Evolutionary conservation across 2,329 filamentous ascomycete genomes (phyloP).

Genomic region (Colletotrichum cordylinicola): DNA sequence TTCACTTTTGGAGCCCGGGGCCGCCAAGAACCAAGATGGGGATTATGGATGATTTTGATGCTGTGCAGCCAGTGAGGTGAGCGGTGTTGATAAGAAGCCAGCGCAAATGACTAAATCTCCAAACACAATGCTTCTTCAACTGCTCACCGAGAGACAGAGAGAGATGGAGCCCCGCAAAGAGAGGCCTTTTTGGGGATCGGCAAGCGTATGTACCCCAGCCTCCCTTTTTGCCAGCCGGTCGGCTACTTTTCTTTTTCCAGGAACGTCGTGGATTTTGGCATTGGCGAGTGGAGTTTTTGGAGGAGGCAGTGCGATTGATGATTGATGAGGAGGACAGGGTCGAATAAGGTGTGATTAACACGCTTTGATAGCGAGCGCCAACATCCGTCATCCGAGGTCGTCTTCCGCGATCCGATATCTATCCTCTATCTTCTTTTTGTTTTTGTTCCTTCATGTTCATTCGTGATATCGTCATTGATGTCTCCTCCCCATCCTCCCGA

Average conservation of each 20-base stretch:
- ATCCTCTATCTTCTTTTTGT: not conserved
- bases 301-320: not conserved
- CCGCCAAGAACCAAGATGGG: not conserved
- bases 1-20: not conserved
- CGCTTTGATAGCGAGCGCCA: not conserved
- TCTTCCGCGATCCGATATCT: conserved; percentile 14
- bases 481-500: not conserved
- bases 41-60: not conserved
- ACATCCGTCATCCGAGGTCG: not conserved
- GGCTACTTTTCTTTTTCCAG: not conserved
- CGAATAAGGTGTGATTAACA: not conserved
- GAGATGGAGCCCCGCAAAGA: not conserved
- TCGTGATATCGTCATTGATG: not conserved
- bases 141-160: not conserved
- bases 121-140: not conserved
- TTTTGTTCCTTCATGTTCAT: not conserved
- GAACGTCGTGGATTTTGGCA: not conserved
- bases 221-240: not conserved
- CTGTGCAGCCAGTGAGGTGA: not conserved
- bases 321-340: not conserved
- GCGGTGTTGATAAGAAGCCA: not conserved
- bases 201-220: not conserved
- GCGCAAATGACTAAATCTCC: not conserved
- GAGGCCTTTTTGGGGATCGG: not conserved
- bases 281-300: not conserved